Base-by-base conservation (phyloP, 2,329 filamentous ascomycete genomes). In the Cladosporium sp. region DNA sequence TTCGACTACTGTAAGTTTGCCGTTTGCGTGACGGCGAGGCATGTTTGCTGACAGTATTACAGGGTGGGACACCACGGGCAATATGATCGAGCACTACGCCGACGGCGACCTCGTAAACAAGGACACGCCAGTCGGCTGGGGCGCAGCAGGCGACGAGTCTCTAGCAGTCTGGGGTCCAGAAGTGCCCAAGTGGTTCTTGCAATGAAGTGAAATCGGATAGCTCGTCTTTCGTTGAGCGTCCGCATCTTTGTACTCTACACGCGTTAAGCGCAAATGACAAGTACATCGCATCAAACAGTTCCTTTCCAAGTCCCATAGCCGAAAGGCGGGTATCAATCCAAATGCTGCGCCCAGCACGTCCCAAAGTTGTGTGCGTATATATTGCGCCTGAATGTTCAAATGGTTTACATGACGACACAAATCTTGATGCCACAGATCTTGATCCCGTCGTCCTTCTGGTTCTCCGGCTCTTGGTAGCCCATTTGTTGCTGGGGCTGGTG, bases 21-120 rank as follows among this genome's bases (percentile, higher is more conserved):
- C 13, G 34, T 64, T 18, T 7, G 2, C 6, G 2, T 53, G 11
- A 23, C 23, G 18, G 25, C n/a, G 16, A 43, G 7, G 30, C 32
- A 16, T 21, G 34, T 25, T 43, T 49, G 21, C 62, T 64, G 21
- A 64, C 62, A 5, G 8, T 32, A 8, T 51, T 7, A 23, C 16
- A 65, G 63, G 64, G 61, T 62, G 66, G 70, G 88, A 90, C 76
- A 84, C 85, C 0, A 82, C 80, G 3, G 80, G 81, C 0, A 88
- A 89, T 72, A 89, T 90, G 76, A 70, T 75, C 57, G 75, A 77
- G 66, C 75, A 77, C 65, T 91, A 91, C 70, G 86, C 88, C 18
- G 89, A 91, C 74, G 89, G 89, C 0, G 89, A 91, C 76, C 70
- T 89, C 69, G 82, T 91, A 1, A 87, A 87, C 69, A 79, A 85